phyloP scores from a whole-genome alignment of 345 rosid genomes.

The Syzygium oleosum region DNA sequence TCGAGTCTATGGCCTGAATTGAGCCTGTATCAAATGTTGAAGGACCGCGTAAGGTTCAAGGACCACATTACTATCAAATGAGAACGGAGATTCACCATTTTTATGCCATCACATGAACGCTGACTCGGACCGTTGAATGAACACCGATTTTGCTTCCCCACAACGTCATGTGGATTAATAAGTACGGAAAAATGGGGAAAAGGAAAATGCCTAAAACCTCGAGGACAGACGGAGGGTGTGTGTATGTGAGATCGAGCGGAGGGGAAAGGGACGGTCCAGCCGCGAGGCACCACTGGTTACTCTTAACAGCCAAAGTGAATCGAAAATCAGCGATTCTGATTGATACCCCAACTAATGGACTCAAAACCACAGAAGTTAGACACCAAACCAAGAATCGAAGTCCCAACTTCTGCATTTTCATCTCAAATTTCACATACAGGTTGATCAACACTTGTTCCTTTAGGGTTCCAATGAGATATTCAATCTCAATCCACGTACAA shows the following conservation, averaged over 20 bases:
- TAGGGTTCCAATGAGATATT: background rate
- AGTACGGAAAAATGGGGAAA: background rate
- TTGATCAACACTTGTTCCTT: background rate
- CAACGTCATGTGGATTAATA: background rate
- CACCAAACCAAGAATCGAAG: background rate
- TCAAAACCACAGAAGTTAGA: background rate
- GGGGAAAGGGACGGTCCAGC: accelerated
- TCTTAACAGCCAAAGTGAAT: background rate
- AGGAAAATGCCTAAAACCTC: background rate
- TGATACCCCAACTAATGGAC: background rate
- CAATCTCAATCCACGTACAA: background rate
- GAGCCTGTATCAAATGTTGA: too few species aligned
- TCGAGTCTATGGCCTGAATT: too few species aligned
- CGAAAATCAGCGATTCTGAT: background rate
- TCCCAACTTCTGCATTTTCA: background rate
- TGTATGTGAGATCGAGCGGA: background rate
- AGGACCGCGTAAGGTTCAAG: background rate
- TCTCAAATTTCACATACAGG: background rate
- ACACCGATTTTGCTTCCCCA: background rate
- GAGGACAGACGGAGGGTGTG: background rate
- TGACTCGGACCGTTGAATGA: background rate
- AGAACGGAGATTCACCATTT: background rate
- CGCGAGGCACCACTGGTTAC: background rate
- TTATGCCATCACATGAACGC: background rate
- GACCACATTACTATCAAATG: accelerated